A percentile compares a stretch with the other conserved stretches of the same genome.
Conservation (phyloP, 495 filamentous ascomycete species). For the Talaromyces wortmannii region DNA sequence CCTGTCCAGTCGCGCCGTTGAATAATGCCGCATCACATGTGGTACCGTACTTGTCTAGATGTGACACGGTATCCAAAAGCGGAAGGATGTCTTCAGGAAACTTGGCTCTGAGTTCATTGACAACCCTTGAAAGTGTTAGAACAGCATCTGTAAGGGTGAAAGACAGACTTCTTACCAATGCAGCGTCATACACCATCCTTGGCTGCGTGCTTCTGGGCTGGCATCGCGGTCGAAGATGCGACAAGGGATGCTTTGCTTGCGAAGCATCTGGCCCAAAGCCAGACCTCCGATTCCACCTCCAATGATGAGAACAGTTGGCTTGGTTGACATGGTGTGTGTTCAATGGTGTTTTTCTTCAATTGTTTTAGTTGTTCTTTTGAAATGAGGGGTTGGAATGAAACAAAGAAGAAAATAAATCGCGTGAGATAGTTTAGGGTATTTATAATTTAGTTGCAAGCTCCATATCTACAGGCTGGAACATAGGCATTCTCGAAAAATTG, state of each 20-base stretch:
- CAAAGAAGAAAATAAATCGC: too few relatives aligned
- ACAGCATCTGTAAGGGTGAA: background rate
- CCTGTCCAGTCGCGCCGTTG: background rate
- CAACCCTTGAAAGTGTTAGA: background rate
- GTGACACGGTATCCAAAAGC: background rate
- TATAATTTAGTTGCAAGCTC: too few relatives aligned
- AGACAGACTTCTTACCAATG: background rate
- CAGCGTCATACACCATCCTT: background rate
- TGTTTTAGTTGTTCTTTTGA: too few relatives aligned
- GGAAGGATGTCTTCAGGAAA: background rate
- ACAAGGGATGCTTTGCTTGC: background rate
- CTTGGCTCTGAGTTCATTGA: background rate
- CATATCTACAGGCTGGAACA: too few relatives aligned
- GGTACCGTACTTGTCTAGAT: background rate
- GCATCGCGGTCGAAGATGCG: background rate
- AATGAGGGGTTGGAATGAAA: too few relatives aligned
- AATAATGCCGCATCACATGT: background rate
- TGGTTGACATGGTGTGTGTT: background rate
- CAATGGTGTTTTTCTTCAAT: too few relatives aligned
- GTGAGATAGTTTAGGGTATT: too few relatives aligned
- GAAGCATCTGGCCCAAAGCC: background rate
- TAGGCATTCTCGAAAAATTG: too few relatives aligned
- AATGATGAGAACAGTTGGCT: background rate
- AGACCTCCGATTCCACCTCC: background rate
- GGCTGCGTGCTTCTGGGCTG: background rate